Evolutionary conservation across 495 filamentous ascomycete species (phyloP), one percentile per base, ranked within the genome.

Genomic region (Melanomma pulvis-pyrius): DNA sequence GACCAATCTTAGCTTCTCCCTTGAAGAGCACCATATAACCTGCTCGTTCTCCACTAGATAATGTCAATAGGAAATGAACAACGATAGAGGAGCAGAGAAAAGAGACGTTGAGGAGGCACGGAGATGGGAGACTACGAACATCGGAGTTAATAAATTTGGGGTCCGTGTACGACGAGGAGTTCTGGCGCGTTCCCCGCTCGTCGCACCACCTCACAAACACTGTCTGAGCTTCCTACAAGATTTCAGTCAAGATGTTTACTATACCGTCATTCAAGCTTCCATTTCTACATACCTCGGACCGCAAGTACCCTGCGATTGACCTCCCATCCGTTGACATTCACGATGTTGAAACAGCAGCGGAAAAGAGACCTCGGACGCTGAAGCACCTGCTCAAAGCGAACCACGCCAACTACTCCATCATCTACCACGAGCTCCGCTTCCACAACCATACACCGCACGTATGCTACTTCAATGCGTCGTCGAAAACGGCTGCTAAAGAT

Each of bases 361-460:
- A 93, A 62, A 96, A 92, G 76, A 80, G 89, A 29, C 86, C 90
- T 12, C 79, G 93, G 63, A 91, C 91, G 4, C 82, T 99, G 57
- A 97, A 94, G 75, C 92, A 98, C 74, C 81, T 98, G 15, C 73
- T 99, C 34, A 88, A 87, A 70, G 86, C 93, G 26, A 98, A 99
- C 76, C 96, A 99, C 80, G 86, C 88, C 34, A 96, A 96, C 70
- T 82, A 96, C 77, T 83, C 91, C 26, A 88, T 98, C 56, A 74
- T 97, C 58, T 96, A 89, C 73, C 82, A 94, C 72, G 71, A 90
- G 52, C 81, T 91, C 12, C 79, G 84, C 65, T 96, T 89, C 74
- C 90, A 96, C 78, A 98, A 97, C 72, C 92, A 98, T 77, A 78
- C 87, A 54, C 85, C 91, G 29, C 93, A 98, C 80, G 87, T 93